Percentiles rank a stretch among this genome's conserved stretches.
These are phyloP conservation scores for Davidsoniella virescens DNA, from an alignment of 2,329 filamentous ascomycete genomes.

Conservation along the genomic window DNA sequence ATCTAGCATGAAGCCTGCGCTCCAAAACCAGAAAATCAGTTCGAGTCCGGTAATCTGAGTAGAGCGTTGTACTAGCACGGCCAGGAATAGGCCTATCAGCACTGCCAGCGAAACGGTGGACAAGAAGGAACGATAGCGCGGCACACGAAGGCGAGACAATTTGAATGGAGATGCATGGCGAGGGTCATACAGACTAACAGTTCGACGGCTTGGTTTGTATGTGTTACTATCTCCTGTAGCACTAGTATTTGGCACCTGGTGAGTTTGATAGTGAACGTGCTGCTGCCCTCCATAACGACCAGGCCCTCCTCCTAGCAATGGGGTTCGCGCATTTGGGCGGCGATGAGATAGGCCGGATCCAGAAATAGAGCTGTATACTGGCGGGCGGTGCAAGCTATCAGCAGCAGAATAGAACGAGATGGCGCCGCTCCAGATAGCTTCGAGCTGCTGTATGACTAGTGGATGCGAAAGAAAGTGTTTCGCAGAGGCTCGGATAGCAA, in stretches of 20 bases:
- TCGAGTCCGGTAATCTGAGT: conserved; percentile 70
- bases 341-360: not conserved
- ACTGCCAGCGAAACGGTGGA: conserved; percentile 78
- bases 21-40: conserved; percentile 94
- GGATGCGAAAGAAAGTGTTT: conserved; percentile 88
- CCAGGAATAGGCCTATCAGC: conserved; percentile 69
- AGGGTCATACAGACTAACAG: conserved; percentile 79
- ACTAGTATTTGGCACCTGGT: not conserved
- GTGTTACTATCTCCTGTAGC: conserved; percentile 15
- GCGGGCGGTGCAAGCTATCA: conserved; percentile 59
- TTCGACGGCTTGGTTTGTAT: conserved; percentile 36
- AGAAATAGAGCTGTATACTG: conserved; percentile 9
- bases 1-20: conserved; percentile 89
- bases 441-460: conserved; percentile 82
- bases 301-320: conserved; percentile 4
- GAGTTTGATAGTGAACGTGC: conserved; percentile 7
- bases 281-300: not conserved
- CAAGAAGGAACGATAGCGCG: conserved; percentile 78
- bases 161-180: conserved; percentile 83
- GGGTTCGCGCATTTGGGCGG: conserved; percentile 9
- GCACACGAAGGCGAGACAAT: conserved; percentile 75
- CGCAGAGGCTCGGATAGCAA: conserved; percentile 81
- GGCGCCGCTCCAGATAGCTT: conserved; percentile 91
- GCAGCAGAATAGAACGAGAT: conserved; percentile 87
- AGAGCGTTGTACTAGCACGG: conserved; percentile 62